Conservation (phyloP, 768 basidiomycete species). For the Boletellus emodensis region DNA sequence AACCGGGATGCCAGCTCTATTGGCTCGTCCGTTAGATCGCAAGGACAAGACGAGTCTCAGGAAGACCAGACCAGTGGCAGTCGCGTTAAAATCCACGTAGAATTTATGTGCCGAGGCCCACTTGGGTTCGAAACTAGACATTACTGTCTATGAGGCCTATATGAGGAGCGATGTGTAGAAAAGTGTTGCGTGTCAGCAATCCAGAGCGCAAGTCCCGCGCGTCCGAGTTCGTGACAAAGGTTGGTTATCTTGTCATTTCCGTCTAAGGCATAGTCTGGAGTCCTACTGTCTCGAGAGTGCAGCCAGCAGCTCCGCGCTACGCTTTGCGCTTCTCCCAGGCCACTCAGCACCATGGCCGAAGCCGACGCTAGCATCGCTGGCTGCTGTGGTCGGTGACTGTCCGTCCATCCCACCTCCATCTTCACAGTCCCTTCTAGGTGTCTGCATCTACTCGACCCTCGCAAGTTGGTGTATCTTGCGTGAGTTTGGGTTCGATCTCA, state of each 20-base stretch:
- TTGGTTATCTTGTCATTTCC: no score
- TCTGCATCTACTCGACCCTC: constrained; percentile 12
- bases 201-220: no score
- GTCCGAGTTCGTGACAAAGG: no score
- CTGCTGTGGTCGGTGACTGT: constrained; percentile 23
- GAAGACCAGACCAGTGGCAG: constrained; percentile 23
- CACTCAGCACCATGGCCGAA: constrained; percentile 17
- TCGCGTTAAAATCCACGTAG: constrained; percentile 19
- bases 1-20: constrained; percentile 50
- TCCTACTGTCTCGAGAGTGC: no score
- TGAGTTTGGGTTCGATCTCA: constrained; percentile 10
- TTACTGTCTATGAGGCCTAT: constrained; percentile 1
- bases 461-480: constrained; percentile 23
- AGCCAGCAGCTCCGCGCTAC: neutral
- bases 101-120: constrained; percentile 33
- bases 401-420: neutral
- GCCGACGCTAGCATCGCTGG: constrained; percentile 4
- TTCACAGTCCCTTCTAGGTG: constrained; percentile 9
- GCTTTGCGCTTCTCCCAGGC: neutral
- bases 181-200: no score
- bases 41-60: neutral
- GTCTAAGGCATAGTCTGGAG: no score
- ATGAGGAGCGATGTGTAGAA: neutral
- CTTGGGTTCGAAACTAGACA: constrained; percentile 20
- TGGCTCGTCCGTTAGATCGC: constrained; percentile 13